A percentile compares a stretch with the other conserved stretches of the same genome.
Evolutionary conservation across 1,139 yeast species (phyloP).

Genomic region (Lodderomyces orthopsilosis): DNA sequence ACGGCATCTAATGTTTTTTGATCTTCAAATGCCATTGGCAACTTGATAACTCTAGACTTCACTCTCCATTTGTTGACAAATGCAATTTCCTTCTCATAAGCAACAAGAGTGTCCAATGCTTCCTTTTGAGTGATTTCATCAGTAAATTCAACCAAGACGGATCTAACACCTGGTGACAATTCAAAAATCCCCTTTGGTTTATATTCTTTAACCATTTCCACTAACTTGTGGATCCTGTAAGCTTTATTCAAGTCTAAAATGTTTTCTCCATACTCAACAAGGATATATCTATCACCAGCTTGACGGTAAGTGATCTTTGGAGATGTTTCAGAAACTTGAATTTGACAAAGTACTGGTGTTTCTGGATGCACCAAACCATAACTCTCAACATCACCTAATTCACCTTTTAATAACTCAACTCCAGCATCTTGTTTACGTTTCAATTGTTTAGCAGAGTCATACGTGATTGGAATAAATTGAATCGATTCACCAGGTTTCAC

Average conservation of each 20-base stretch:
- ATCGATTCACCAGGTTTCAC: constrained; percentile 90
- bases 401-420: constrained; percentile 44
- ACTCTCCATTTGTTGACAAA: constrained; percentile 82
- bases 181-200: constrained; percentile 79
- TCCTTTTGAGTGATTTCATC: constrained; percentile 60
- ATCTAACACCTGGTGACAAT: constrained; percentile 96
- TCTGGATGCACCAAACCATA: constrained; percentile 41
- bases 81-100: constrained; percentile 72
- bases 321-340: constrained; percentile 46
- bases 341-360: constrained; percentile 58
- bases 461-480: constrained; percentile 74
- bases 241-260: constrained; percentile 79
- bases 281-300: constrained; percentile 92
- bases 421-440: constrained; percentile 57
- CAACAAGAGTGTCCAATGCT: constrained; percentile 60
- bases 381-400: constrained; percentile 27
- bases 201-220: constrained; percentile 64
- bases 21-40: constrained; percentile 98
- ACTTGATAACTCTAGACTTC: constrained; percentile 72
- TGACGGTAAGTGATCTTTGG: constrained; percentile 86
- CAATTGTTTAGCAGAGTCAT: constrained; percentile 63
- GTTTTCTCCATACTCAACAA: constrained; percentile 91
- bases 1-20: constrained; percentile 85
- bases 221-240: constrained; percentile 81
- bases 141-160: constrained; percentile 83